Percentiles rank a stretch among this genome's conserved stretches.
Conservation (phyloP, 352 stramenopile species). For the Pythium sp. region DNA sequence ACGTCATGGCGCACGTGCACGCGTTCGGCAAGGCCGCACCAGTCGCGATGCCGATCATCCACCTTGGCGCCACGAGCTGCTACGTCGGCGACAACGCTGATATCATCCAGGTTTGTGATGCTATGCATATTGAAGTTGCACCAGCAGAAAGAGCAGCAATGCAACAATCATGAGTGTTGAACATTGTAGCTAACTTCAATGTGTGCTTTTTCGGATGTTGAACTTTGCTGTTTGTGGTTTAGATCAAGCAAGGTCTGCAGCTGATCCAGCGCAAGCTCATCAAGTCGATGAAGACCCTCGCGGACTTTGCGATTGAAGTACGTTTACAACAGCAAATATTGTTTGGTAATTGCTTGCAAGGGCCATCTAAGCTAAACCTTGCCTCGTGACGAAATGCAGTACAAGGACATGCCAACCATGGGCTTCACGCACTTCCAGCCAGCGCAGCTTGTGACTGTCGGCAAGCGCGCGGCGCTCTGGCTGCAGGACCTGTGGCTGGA, state of each 20-base stretch:
- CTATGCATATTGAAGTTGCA: neutral
- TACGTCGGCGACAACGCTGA: slow-evolving; percentile 99
- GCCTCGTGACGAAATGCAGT: slow-evolving; percentile 36
- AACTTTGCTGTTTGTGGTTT: neutral
- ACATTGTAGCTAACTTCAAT: slow-evolving; percentile 9
- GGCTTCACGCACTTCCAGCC: slow-evolving; percentile 99
- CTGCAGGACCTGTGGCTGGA: slow-evolving; percentile 98
- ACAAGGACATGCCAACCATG: slow-evolving; percentile 97
- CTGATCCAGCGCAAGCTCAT: slow-evolving; percentile 97
- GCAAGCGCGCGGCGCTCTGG: slow-evolving; percentile 97
- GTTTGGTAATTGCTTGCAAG: neutral
- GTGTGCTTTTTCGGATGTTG: slow-evolving; percentile 3
- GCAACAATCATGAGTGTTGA: neutral
- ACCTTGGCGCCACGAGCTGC: slow-evolving; percentile 97
- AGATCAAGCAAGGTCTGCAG: slow-evolving; percentile 93
- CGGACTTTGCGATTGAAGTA: slow-evolving; percentile 88
- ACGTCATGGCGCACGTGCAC: slow-evolving; percentile 99
- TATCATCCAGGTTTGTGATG: slow-evolving; percentile 88
- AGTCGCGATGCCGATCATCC: slow-evolving; percentile 98
- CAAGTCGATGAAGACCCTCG: slow-evolving; percentile 94
- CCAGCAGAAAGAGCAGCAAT: neutral
- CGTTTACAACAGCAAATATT: neutral
- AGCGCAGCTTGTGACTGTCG: slow-evolving; percentile 97
- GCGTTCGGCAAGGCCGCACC: slow-evolving; percentile 96
- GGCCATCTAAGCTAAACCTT: too few species aligned